Conservation (phyloP, 768 basidiomycete species). For the Leucocoprinus leucothites region DNA sequence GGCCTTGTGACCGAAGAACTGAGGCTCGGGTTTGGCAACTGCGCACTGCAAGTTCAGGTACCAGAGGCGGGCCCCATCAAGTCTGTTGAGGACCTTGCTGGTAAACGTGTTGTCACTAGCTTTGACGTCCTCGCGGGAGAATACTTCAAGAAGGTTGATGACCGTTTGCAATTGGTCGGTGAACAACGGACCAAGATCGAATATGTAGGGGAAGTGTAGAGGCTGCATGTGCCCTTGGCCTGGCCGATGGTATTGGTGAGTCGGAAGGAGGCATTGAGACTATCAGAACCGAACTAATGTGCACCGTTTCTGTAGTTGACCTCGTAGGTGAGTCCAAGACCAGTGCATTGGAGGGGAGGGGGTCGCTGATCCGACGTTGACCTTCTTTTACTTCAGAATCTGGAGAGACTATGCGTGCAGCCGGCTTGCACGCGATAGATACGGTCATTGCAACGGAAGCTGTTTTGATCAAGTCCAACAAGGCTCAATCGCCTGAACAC, state of each 20-base stretch:
- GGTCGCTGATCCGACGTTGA: too few relatives aligned
- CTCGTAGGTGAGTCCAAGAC: constrained; percentile 70
- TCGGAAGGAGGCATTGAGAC: constrained; percentile 8
- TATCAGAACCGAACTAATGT: background rate
- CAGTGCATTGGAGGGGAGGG: too few relatives aligned
- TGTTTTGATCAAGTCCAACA: constrained; percentile 82
- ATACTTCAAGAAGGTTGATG: constrained; percentile 73
- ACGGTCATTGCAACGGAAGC: constrained; percentile 84
- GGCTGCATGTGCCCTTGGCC: constrained; percentile 92
- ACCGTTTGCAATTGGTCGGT: constrained; percentile 44
- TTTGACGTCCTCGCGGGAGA: constrained; percentile 85
- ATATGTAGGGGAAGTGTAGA: constrained; percentile 99
- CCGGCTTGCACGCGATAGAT: constrained; percentile 89
- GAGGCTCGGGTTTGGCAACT: constrained; percentile 90
- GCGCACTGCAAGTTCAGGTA: constrained; percentile 85
- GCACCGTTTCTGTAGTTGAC: constrained; percentile 58
- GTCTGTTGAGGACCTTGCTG: constrained; percentile 75
- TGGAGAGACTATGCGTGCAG: constrained; percentile 99
- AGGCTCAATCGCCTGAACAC: constrained; percentile 59
- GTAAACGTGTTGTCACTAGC: constrained; percentile 91
- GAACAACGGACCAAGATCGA: constrained; percentile 77
- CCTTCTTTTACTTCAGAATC: constrained; percentile 59
- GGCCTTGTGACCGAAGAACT: constrained; percentile 73
- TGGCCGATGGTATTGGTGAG: constrained; percentile 95
- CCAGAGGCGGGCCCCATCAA: constrained; percentile 73